Evolutionary conservation across 352 stramenopile genomes (phyloP).

Genomic region (Blastocystis sp.): DNA sequence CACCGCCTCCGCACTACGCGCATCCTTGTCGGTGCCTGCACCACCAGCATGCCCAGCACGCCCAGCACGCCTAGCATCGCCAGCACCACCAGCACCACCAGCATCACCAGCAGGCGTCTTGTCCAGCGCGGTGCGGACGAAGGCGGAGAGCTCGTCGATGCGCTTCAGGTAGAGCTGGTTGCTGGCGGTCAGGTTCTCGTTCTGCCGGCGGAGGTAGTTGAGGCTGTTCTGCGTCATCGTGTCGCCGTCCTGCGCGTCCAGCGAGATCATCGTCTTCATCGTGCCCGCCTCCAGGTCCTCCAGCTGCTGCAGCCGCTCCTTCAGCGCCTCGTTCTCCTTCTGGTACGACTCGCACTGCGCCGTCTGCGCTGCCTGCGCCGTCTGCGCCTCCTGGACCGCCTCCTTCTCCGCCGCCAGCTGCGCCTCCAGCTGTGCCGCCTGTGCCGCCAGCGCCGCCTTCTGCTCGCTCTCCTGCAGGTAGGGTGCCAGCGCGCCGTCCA

Average conservation of each 20-base stretch:
- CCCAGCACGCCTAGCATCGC: too few species aligned
- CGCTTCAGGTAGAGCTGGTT: not conserved
- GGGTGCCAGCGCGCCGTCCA: not conserved
- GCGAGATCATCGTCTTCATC: slow-evolving; percentile 46
- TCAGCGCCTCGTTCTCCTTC: not conserved
- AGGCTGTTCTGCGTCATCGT: not conserved
- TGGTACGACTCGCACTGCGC: not conserved
- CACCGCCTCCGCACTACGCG: not conserved
- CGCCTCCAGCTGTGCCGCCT: not conserved
- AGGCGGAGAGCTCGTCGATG: slow-evolving; percentile 26
- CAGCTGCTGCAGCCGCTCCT: slow-evolving; percentile 12
- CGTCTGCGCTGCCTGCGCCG: not conserved
- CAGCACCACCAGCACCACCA: not conserved
- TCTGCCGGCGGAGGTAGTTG: not conserved
- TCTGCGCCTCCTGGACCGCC: not conserved
- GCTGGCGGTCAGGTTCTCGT: not conserved
- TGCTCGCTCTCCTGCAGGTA: not conserved
- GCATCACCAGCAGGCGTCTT: not conserved
- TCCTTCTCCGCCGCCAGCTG: not conserved
- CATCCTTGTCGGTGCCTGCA: not conserved
- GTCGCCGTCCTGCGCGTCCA: not conserved
- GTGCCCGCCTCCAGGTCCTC: slow-evolving; percentile 17
- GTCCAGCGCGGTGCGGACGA: not conserved
- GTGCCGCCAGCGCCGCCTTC: not conserved
- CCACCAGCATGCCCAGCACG: too few species aligned